Base-by-base conservation (phyloP, 345 rosid species). In the Sisymbrium irio region DNA sequence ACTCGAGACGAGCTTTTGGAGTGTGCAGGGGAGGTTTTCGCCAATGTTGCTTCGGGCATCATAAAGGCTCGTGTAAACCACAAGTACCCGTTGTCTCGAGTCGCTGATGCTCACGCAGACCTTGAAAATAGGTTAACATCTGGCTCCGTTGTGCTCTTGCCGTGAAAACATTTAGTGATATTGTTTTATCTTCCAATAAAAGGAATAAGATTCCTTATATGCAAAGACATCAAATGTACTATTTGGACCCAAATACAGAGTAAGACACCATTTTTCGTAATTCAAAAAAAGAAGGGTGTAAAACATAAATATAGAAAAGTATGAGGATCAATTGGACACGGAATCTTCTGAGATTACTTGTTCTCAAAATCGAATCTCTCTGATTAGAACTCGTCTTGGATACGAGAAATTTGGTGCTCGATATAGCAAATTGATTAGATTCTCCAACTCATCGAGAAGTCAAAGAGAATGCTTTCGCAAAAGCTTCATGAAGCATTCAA, bases 401-500 rank as follows among this genome's bases (percentile, higher is more conserved):
- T 71, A 57, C 47, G 62, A 57, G n/a, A 65, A 30, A 39, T 19
- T 2, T 15, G 13, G 27, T 64, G 7, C 7, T 62, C 60, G 54
- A 14, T 19, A 46, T 5, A 70, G 0, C 42, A 25, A 14, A 14
- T 63, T 32, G 57, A 56, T 60, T 67, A 13, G 64, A 33, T 64
- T 28, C 39, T 20, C 9, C 9, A 18, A 42, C 57, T 69, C 35
- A 37, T 30, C 30, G 30, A 2, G 45, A 7, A 30, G 18, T 14
- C 36, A 74, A 47, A 17, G 35, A 94, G 86, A 93, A 93, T 75
- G 32, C 82, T 90, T 20, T 72, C 92, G 7, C 98, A 92, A 76
- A 92, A 78, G 86, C 75, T 95, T 73, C 97, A 92, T 36, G 97
- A 86, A 69, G 96, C 92, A 54, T 89, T 85, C 82, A 92, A 90